These are phyloP conservation scores for Fusarium liriodendri DNA, from an alignment of 2,329 filamentous ascomycete genomes.

Conservation along the genomic window DNA sequence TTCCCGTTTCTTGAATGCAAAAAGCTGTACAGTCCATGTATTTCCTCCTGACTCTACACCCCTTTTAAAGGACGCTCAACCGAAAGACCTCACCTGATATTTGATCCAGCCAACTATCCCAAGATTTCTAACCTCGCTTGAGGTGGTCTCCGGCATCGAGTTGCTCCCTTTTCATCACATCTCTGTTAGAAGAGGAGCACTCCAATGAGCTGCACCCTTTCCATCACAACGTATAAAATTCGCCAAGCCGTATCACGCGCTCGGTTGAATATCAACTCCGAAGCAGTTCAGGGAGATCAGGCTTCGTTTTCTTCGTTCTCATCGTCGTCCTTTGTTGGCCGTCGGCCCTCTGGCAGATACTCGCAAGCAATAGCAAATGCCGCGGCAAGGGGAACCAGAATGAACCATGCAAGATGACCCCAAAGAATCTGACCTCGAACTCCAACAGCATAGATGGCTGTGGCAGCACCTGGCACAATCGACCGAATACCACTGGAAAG, in stretches of 20 bases:
- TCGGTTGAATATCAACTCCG: not conserved
- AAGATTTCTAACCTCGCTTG: not conserved
- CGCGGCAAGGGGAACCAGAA: constrained; percentile 47
- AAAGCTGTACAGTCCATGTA: not conserved
- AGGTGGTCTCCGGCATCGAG: not conserved
- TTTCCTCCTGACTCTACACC: too few relatives aligned
- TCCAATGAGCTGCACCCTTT: not conserved
- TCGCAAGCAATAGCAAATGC: constrained; percentile 41
- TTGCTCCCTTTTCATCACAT: not conserved
- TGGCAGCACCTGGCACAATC: constrained; percentile 73
- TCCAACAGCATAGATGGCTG: constrained; percentile 76
- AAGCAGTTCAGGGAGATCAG: too few relatives aligned
- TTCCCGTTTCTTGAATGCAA: not conserved
- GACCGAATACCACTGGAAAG: constrained; percentile 70
- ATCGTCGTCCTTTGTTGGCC: constrained; percentile 11
- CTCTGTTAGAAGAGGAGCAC: not conserved
- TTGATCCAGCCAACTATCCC: not conserved
- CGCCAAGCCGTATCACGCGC: not conserved
- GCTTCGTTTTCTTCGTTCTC: constrained; percentile 20
- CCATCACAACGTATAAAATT: not conserved
- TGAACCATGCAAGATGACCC: constrained; percentile 63
- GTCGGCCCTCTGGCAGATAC: constrained; percentile 45
- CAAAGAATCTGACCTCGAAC: constrained; percentile 69
- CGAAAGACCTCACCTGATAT: not conserved
- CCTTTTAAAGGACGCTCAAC: too few relatives aligned